Conservation (phyloP, 2,329 filamentous ascomycete species). For the Botrytis tulipae region DNA sequence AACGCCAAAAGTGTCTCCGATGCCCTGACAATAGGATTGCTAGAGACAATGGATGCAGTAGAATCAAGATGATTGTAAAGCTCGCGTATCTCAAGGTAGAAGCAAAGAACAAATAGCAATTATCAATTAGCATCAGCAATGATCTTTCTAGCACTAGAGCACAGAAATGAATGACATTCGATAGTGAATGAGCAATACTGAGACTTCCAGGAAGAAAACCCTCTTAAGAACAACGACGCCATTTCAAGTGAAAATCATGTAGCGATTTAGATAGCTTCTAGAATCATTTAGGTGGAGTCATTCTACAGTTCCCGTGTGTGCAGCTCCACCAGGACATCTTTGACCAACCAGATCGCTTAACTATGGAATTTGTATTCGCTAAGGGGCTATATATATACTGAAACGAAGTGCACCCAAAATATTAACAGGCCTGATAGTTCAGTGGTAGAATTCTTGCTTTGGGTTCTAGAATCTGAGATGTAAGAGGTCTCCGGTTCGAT, state of each 20-base stretch:
- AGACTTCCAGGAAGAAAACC: neutral
- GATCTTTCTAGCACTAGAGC: neutral
- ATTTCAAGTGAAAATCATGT: neutral
- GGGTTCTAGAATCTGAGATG: neutral
- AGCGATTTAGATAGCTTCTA: neutral
- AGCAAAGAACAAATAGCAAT: neutral
- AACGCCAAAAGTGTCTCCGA: neutral
- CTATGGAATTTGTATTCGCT: fast-evolving
- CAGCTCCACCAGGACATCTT: neutral
- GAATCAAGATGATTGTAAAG: neutral
- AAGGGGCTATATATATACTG: too few species aligned
- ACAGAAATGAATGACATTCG: neutral
- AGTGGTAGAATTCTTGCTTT: constrained; percentile 4
- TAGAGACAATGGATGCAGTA: neutral
- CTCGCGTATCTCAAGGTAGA: neutral
- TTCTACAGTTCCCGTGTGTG: neutral
- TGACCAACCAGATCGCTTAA: neutral
- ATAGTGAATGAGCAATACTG: neutral
- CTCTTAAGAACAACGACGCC: neutral
- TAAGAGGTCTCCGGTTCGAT: neutral
- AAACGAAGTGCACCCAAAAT: neutral
- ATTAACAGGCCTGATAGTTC: neutral
- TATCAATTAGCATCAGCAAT: neutral
- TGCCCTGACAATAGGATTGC: neutral
- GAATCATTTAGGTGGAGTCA: neutral